phyloP scores from a whole-genome alignment of 2,329 filamentous ascomycete species.

The Colletotrichum salicis region DNA sequence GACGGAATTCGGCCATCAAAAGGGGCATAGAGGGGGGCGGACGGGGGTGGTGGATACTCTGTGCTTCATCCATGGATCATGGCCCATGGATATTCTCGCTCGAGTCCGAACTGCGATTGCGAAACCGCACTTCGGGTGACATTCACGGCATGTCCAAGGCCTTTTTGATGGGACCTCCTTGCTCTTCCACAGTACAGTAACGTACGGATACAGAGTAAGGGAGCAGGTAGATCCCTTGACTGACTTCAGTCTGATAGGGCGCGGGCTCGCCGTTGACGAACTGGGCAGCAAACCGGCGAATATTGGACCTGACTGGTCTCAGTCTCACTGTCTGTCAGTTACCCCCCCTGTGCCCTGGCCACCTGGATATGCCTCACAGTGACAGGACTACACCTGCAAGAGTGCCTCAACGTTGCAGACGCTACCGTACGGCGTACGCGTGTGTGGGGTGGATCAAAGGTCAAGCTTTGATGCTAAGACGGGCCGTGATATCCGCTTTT shows the following conservation, averaged over 20 bases:
- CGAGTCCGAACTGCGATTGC: neutral
- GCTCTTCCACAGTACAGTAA: too few species aligned
- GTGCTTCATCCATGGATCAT: neutral
- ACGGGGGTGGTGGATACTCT: neutral
- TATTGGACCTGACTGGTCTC: neutral
- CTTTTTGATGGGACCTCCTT: neutral
- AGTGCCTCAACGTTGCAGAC: neutral
- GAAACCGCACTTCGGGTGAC: slow-evolving; percentile 21
- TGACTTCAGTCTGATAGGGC: neutral
- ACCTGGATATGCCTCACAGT: neutral
- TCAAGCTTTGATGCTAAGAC: slow-evolving; percentile 34
- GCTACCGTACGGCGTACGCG: neutral
- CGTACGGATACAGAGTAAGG: neutral
- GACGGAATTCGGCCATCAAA: slow-evolving; percentile 30
- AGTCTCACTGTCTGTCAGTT: neutral
- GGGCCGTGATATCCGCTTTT: slow-evolving; percentile 22
- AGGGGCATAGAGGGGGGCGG: neutral
- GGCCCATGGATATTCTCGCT: neutral
- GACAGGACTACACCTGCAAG: neutral
- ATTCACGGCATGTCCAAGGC: neutral
- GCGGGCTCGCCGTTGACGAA: neutral
- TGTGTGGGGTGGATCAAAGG: slow-evolving; percentile 15
- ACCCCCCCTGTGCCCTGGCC: neutral
- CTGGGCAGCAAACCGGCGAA: neutral
- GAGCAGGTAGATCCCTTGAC: neutral